Conservation (phyloP, 2,329 filamentous ascomycete genomes). For the Laburnicola sp. region DNA sequence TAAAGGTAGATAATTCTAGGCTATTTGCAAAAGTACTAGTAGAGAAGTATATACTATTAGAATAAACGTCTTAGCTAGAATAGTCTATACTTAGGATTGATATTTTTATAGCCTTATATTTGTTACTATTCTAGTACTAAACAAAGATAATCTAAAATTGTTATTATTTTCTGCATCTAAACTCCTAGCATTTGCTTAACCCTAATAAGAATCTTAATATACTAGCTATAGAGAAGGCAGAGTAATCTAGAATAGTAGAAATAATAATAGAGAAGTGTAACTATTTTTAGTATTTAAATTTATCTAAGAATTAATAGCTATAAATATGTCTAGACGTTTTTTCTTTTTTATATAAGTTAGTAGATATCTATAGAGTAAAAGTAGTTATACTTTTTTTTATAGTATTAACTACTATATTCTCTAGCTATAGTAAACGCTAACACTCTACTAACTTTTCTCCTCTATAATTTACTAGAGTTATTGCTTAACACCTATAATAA, state of each 20-base stretch:
- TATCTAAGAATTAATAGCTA: no score
- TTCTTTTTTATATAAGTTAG: not conserved
- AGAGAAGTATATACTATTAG: not conserved
- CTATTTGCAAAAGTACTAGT: not conserved
- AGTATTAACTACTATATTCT: not conserved
- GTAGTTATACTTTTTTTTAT: not conserved
- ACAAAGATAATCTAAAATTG: not conserved
- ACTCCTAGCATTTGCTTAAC: not conserved
- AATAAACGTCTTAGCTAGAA: not conserved
- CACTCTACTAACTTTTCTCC: not conserved
- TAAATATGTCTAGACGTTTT: not conserved
- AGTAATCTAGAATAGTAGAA: not conserved
- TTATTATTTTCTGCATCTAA: not conserved
- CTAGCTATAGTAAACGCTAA: not conserved
- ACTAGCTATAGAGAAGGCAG: not conserved
- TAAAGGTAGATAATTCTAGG: not conserved
- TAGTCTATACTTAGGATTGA: not conserved
- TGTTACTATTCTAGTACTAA: not conserved
- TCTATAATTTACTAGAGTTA: not conserved
- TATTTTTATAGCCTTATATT: not conserved
- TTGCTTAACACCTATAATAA: not conserved
- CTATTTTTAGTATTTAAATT: not conserved
- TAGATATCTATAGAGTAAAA: not conserved
- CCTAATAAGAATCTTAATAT: not conserved
- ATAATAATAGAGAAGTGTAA: not conserved